A percentile compares a stretch with the other conserved stretches of the same genome.
Conservation (phyloP, 164 flowering plant genomes). For the Santalum album region DNA sequence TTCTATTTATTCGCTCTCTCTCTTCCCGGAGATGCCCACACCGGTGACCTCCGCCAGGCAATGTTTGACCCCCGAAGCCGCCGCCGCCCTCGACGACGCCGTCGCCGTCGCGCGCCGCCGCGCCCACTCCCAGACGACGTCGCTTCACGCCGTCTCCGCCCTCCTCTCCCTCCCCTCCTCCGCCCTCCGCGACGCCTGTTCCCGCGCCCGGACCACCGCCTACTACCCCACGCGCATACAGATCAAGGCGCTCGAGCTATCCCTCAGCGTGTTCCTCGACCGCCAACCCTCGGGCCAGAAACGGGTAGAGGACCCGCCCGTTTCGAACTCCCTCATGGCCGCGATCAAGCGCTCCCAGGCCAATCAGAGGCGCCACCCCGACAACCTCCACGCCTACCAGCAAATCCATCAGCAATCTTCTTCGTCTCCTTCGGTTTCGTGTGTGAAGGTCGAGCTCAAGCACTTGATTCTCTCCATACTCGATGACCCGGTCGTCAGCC, state of each 20-base stretch:
- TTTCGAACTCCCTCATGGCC: slow-evolving; percentile 72
- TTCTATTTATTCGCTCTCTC: background rate
- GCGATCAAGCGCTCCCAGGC: slow-evolving; percentile 67
- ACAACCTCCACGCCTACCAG: slow-evolving; percentile 38
- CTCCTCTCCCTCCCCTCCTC: slow-evolving; percentile 47
- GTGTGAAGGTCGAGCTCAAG: slow-evolving; percentile 66
- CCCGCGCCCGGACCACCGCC: slow-evolving; percentile 33
- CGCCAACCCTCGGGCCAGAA: slow-evolving; percentile 30
- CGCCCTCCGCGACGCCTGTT: slow-evolving; percentile 48
- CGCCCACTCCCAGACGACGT: slow-evolving; percentile 55
- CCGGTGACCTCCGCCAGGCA: slow-evolving; percentile 56
- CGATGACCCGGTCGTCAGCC: slow-evolving; percentile 92
- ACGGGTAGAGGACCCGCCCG: slow-evolving; percentile 25
- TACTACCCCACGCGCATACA: slow-evolving; percentile 41
- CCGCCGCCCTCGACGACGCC: slow-evolving; percentile 53
- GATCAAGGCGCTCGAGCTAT: slow-evolving; percentile 55
- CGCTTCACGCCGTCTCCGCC: slow-evolving; percentile 60
- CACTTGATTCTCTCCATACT: slow-evolving; percentile 73
- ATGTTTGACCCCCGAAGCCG: slow-evolving; percentile 53
- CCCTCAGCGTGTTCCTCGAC: slow-evolving; percentile 48
- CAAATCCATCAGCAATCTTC: slow-evolving; percentile 25
- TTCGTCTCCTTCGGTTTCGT: slow-evolving; percentile 21
- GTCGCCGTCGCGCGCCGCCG: slow-evolving; percentile 53
- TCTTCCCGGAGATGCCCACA: slow-evolving; percentile 43
- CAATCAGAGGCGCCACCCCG: slow-evolving; percentile 63